Conservation (phyloP, 2,329 filamentous ascomycete species). For the Phoma sp. region DNA sequence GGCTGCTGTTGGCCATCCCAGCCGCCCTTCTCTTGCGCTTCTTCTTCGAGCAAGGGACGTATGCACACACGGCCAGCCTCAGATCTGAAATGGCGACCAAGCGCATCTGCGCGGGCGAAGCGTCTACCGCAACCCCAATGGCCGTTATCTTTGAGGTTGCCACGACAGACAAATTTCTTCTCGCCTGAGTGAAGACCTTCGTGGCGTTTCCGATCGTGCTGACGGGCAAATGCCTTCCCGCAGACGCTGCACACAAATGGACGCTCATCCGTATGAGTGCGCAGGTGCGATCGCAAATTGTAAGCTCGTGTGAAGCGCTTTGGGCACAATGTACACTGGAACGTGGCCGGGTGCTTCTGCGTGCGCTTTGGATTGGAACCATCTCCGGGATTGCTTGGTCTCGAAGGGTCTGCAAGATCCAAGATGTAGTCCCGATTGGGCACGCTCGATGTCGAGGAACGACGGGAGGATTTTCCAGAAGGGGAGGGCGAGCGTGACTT, state of each 20-base stretch:
- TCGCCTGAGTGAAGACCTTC: slow-evolving; percentile 95
- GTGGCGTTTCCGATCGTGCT: slow-evolving; percentile 96
- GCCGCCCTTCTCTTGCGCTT: slow-evolving; percentile 79
- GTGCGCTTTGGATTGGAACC: slow-evolving; percentile 71
- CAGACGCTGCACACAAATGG: slow-evolving; percentile 98
- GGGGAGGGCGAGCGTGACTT: slow-evolving; percentile 56
- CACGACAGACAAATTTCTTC: slow-evolving; percentile 98
- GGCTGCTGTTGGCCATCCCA: slow-evolving; percentile 63
- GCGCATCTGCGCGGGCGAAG: slow-evolving; percentile 92
- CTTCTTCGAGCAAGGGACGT: slow-evolving; percentile 94
- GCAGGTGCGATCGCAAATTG: slow-evolving; percentile 91
- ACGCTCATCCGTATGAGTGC: slow-evolving; percentile 95
- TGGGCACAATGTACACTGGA: slow-evolving; percentile 90
- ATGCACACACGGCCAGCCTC: slow-evolving; percentile 97
- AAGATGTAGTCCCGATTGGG: slow-evolving; percentile 78
- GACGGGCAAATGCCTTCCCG: slow-evolving; percentile 94
- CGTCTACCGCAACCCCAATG: slow-evolving; percentile 92
- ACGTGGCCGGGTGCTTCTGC: slow-evolving; percentile 97
- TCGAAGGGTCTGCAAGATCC: slow-evolving; percentile 85
- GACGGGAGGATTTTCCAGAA: slow-evolving; percentile 55
- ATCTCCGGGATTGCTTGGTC: slow-evolving; percentile 61
- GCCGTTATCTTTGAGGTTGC: slow-evolving; percentile 80
- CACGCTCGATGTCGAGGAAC: slow-evolving; percentile 59
- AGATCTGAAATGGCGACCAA: slow-evolving; percentile 92
- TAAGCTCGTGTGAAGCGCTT: slow-evolving; percentile 97